Evolutionary conservation across 371 early-diverging fungal genomes (phyloP).

Genomic region (Mycotypha africana): DNA sequence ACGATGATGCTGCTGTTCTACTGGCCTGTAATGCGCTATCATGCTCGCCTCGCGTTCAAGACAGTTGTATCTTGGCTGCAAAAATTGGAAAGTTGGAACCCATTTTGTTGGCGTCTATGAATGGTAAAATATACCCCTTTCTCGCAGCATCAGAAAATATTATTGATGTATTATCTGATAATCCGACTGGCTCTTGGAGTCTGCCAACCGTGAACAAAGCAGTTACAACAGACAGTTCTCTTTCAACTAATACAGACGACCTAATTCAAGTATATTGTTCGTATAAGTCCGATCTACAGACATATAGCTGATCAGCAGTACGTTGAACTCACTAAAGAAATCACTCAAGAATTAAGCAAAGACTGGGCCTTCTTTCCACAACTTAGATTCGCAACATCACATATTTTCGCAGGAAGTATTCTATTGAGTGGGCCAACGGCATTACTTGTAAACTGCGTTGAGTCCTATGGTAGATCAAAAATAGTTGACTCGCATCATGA

Average conservation of each 20-base stretch:
- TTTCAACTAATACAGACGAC: constrained; percentile 1
- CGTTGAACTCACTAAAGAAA: constrained; percentile 7
- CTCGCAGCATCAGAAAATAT: constrained; percentile 5
- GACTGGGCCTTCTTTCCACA: constrained; percentile 11
- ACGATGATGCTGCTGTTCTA: not conserved
- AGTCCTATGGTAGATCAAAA: constrained; percentile 7
- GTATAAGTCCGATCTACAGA: constrained; percentile 3
- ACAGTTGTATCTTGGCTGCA: constrained; percentile 3
- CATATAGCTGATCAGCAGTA: constrained; percentile 5
- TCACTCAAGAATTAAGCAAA: constrained; percentile 4
- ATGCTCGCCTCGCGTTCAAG: constrained; percentile 3
- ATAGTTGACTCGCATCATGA: constrained; percentile 8
- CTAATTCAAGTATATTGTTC: not conserved
- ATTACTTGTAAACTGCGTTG: constrained; percentile 4
- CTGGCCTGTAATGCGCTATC: constrained; percentile 1
- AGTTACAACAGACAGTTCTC: constrained; percentile 1
- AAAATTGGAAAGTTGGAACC: constrained; percentile 6
- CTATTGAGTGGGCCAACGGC: constrained; percentile 3
- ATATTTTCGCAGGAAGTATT: constrained; percentile 7
- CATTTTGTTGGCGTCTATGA: not conserved
- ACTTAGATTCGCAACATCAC: constrained; percentile 5
- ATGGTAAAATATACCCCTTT: constrained; percentile 6
- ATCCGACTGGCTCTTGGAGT: constrained; percentile 4
- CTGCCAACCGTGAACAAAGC: not conserved
- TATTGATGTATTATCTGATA: constrained; percentile 4